These are phyloP conservation scores for Nemania abortiva DNA, from an alignment of 2,329 filamentous ascomycete genomes.

Conservation along the genomic window DNA sequence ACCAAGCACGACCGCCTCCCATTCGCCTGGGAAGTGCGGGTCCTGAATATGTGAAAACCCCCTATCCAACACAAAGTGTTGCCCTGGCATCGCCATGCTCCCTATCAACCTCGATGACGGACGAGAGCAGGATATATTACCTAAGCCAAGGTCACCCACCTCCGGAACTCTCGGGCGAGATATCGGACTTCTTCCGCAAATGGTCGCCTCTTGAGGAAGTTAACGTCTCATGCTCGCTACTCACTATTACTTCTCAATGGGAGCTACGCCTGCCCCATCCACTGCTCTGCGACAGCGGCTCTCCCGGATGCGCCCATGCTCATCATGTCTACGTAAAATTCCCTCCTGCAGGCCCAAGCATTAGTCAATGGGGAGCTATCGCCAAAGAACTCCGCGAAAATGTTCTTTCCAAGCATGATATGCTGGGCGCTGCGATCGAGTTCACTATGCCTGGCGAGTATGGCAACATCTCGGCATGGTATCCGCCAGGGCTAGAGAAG, in stretches of 20 bases:
- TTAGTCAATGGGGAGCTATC: background rate
- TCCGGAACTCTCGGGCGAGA: background rate
- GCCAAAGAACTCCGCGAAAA: background rate
- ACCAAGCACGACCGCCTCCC: background rate
- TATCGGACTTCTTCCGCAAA: background rate
- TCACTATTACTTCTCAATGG: slow-evolving; percentile 9
- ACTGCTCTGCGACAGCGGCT: background rate
- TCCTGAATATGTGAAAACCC: background rate
- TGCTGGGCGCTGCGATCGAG: slow-evolving; percentile 11
- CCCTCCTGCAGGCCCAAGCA: background rate
- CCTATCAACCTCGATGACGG: background rate
- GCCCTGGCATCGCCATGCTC: background rate
- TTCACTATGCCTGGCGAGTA: background rate
- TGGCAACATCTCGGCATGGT: background rate
- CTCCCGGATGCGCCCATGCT: background rate
- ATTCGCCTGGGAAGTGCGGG: background rate
- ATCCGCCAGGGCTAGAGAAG: slow-evolving; percentile 13
- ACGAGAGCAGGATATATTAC: background rate
- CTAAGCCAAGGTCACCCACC: background rate
- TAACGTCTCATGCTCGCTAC: background rate
- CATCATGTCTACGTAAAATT: slow-evolving; percentile 2
- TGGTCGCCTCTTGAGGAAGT: background rate
- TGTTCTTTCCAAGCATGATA: background rate
- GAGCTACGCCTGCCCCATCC: background rate
- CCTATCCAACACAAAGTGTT: background rate